Evolutionary conservation across 2,329 filamentous ascomycete genomes (phyloP).

Genomic region (Diplodia intermedia): DNA sequence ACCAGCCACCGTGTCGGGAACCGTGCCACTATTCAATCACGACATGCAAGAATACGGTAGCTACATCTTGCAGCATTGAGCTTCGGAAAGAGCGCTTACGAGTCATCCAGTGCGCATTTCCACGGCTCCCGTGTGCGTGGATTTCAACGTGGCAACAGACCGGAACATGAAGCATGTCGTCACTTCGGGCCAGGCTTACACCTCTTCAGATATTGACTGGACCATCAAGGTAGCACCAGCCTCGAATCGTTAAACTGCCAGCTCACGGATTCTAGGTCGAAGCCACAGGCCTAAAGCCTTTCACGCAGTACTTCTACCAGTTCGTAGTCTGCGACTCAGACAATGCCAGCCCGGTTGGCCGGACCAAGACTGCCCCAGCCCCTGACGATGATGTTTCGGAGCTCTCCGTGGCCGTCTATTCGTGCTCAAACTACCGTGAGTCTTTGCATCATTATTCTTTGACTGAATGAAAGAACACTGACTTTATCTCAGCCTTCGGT

Average conservation of each 20-base stretch:
- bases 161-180: conserved; percentile 56
- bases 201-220: conserved; percentile 74
- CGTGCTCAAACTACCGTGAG: conserved; percentile 71
- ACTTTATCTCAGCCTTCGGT: conserved; percentile 47
- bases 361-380: conserved; percentile 71
- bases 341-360: conserved; percentile 65
- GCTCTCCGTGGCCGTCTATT: conserved; percentile 72
- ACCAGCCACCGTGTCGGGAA: conserved; percentile 58
- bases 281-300: conserved; percentile 65
- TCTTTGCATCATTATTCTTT: conserved; percentile 15
- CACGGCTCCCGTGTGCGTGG: conserved; percentile 69
- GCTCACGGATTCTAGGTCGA: conserved; percentile 59
- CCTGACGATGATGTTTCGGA: conserved; percentile 61
- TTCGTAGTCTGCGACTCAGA: conserved; percentile 70
- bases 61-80: too few relatives aligned
- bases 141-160: conserved; percentile 65
- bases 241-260: too few relatives aligned
- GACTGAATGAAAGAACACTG: not conserved
- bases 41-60: conserved; percentile 51
- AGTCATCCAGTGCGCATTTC: conserved; percentile 52
- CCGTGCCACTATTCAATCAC: conserved; percentile 55
- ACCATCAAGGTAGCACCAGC: conserved; percentile 65
- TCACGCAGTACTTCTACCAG: conserved; percentile 72
- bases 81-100: not conserved
- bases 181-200: conserved; percentile 67